phyloP scores from a whole-genome alignment of 2,329 filamentous ascomycete genomes.

The Colletotrichum truncatum region DNA sequence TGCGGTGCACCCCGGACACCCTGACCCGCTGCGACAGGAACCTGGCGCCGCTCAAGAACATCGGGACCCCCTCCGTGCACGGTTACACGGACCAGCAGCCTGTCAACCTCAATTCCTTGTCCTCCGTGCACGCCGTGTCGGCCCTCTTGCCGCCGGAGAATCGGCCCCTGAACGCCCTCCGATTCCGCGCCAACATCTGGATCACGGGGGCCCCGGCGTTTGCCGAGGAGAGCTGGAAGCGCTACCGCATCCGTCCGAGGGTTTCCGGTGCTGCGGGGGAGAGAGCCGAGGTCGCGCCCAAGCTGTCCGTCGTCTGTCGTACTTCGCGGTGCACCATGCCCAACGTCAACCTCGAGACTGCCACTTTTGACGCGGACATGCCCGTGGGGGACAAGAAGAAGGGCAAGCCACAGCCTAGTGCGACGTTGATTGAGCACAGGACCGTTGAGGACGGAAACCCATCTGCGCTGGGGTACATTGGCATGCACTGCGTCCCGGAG shows the following conservation, averaged over 20 bases:
- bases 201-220: slow-evolving; percentile 28
- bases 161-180: slow-evolving; percentile 30
- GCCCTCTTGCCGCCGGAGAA: slow-evolving; percentile 26
- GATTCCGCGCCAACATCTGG: slow-evolving; percentile 34
- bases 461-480: slow-evolving; percentile 38
- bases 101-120: slow-evolving; percentile 32
- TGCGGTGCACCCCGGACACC: slow-evolving; percentile 28
- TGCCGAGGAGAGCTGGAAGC: slow-evolving; percentile 32
- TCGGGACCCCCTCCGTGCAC: slow-evolving; percentile 32
- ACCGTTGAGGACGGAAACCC: slow-evolving; percentile 38
- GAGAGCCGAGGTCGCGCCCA: slow-evolving; percentile 4
- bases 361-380: slow-evolving; percentile 3
- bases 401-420: slow-evolving; percentile 38
- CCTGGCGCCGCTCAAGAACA: slow-evolving; percentile 29
- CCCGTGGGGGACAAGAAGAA: slow-evolving; percentile 20
- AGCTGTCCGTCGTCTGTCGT: slow-evolving; percentile 31
- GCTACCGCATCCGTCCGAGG: slow-evolving; percentile 25
- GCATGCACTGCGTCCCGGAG: slow-evolving; percentile 42
- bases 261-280: background rate
- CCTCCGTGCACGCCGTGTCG: slow-evolving; percentile 33
- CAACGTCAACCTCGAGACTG: slow-evolving; percentile 28
- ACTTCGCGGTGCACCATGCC: slow-evolving; percentile 33
- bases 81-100: slow-evolving; percentile 34
- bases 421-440: slow-evolving; percentile 34
- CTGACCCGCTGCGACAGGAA: slow-evolving; percentile 27